Base-by-base conservation (phyloP, 805 yeast genomes). In the Starmera quercuum region DNA sequence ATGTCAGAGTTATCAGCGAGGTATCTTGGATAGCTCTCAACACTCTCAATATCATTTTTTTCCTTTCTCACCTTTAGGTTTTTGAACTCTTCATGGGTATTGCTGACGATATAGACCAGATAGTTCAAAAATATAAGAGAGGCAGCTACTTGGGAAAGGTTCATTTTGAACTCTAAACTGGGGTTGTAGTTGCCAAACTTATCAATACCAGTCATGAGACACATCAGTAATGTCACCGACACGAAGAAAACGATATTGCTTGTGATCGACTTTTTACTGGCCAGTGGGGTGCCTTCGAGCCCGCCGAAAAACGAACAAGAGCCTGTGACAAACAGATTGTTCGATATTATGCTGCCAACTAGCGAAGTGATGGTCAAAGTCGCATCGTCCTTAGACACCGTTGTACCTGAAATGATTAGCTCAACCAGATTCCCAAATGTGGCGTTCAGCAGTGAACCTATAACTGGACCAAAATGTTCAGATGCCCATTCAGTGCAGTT, bases 361-460 rank as follows among this genome's bases (percentile, higher is more conserved):
- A 68, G 65, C 23, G 61, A 55, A 9, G 74, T 72, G 43, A 68
- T 71, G 13, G 69, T 72, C 38, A 68, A 62, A 25, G 72, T 53
- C 23, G 68, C 62, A 51, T 68, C 73, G 34, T 59, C 59, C 13
- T 67, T 65, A 37, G 57, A 63, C 48, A 68, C 64, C 6, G 74
- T 71, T 34, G 69, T 66, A 21, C 69, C 59, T 9, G 70, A 64
- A 26, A 68, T 73, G 49, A 68, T 68, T 39, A 68, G 54, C 46
- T 68, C 74, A 7, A 68, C 73, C 2, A 72, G 66, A 42, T 68
- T 68, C 29, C 73, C 74, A 45, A 68, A 68, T 7, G 73, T 68
- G 13, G 73, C 73, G 43, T 68, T 68, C 47, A 68, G 54, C 37
- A 68, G 51, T 1, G 73, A 72, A 16, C 73, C 73, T 20, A 67